Evolutionary conservation across 371 early-diverging fungal genomes (phyloP).

Genomic region (Mucor piriformis): DNA sequence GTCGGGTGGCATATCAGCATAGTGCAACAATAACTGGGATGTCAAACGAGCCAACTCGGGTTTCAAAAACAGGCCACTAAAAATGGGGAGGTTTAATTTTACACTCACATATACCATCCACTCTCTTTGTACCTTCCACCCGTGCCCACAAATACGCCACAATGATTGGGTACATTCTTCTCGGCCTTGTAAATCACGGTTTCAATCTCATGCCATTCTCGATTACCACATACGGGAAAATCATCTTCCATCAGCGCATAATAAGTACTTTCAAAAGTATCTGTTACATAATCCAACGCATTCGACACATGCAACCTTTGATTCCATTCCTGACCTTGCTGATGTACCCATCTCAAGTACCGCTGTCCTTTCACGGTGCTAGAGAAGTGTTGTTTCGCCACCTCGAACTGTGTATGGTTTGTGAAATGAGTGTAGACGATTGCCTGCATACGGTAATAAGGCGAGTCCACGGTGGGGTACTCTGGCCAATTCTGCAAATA

Average conservation of each 20-base stretch:
- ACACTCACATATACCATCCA: too few species aligned
- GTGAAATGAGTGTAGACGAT: constrained; percentile 67
- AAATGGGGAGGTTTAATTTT: not conserved
- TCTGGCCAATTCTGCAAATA: constrained; percentile 59
- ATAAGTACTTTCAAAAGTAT: constrained; percentile 45
- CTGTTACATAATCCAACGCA: constrained; percentile 47
- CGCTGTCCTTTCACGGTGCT: constrained; percentile 50
- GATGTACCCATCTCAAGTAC: constrained; percentile 59
- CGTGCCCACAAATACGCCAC: constrained; percentile 66
- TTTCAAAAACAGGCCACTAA: constrained; percentile 57
- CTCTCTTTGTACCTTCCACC: constrained; percentile 71
- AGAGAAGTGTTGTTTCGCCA: constrained; percentile 41
- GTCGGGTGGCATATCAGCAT: constrained; percentile 53
- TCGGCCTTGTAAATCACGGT: constrained; percentile 56
- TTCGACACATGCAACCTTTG: constrained; percentile 62
- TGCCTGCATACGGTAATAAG: constrained; percentile 56
- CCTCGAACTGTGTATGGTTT: constrained; percentile 54
- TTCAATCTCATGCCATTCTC: constrained; percentile 59
- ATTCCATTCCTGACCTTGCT: constrained; percentile 52
- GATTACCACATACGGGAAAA: constrained; percentile 59
- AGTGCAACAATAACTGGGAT: constrained; percentile 45
- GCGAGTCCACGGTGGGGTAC: constrained; percentile 44
- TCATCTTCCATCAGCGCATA: constrained; percentile 63
- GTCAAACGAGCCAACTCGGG: constrained; percentile 46
- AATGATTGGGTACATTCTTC: constrained; percentile 48